These are phyloP conservation scores for Cystobasidium tubakii DNA, from an alignment of 768 basidiomycete genomes.

Conservation along the genomic window DNA sequence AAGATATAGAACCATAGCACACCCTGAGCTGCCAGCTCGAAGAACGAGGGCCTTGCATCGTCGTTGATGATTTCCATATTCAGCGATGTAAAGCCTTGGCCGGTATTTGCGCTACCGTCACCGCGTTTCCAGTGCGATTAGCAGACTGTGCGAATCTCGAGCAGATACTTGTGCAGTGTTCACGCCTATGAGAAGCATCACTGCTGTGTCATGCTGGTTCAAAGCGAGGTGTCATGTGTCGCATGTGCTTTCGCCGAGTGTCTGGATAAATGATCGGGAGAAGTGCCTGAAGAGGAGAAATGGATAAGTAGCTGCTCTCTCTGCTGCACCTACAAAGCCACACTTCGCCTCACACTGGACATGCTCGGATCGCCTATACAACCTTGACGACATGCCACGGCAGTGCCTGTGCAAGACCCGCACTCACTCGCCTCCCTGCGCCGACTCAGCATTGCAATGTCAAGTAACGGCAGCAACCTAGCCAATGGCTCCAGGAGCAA, in stretches of 20 bases:
- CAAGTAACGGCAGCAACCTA: not conserved
- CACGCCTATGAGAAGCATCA: not conserved
- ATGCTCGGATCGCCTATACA: not conserved
- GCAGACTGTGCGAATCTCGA: not conserved
- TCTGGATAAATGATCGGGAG: not conserved
- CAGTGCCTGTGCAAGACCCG: not conserved
- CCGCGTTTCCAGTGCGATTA: not conserved
- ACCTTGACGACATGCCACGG: not conserved
- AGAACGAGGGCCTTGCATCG: slow-evolving; percentile 33
- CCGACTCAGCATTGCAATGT: slow-evolving; percentile 4
- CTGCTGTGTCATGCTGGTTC: too few relatives aligned
- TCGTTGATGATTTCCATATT: slow-evolving; percentile 13
- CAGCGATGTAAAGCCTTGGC: not conserved
- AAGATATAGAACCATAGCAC: not conserved
- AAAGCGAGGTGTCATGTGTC: too few relatives aligned
- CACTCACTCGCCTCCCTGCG: not conserved
- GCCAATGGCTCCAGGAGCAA: not conserved
- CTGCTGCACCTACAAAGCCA: too few relatives aligned
- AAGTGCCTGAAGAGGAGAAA: slow-evolving; percentile 6
- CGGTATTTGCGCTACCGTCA: not conserved
- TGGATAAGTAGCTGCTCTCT: too few relatives aligned
- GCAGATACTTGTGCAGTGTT: not conserved
- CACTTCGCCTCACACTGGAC: not conserved
- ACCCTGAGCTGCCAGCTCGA: slow-evolving; percentile 37
- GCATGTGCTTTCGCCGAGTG: too few relatives aligned